phyloP scores from a whole-genome alignment of 2,329 filamentous ascomycete genomes.

The Colletotrichum tropicicola region DNA sequence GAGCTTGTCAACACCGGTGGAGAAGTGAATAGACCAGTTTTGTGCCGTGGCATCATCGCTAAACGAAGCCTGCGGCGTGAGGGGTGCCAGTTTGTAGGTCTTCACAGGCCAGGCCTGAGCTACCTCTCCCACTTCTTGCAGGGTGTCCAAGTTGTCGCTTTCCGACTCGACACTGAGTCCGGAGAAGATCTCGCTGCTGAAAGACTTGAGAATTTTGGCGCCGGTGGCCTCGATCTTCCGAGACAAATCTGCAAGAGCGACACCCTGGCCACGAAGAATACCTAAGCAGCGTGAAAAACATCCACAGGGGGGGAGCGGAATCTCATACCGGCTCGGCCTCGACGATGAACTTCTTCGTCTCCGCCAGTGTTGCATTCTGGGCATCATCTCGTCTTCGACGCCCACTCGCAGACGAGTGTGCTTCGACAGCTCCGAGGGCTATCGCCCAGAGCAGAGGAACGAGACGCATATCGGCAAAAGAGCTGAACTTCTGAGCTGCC shows the following conservation, averaged over 20 bases:
- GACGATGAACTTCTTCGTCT: conserved; percentile 32
- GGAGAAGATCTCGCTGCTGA: conserved; percentile 40
- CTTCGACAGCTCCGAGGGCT: neutral
- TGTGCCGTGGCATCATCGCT: conserved; percentile 32
- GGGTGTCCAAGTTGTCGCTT: conserved; percentile 42
- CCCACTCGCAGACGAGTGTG: neutral
- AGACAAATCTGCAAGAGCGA: conserved; percentile 20
- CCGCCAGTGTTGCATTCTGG: neutral
- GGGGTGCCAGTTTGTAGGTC: conserved; percentile 31
- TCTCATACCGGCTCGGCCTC: conserved; percentile 30
- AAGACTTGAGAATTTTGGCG: conserved; percentile 30
- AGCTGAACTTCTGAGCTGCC: neutral
- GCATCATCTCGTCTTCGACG: neutral
- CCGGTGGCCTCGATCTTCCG: conserved; percentile 28
- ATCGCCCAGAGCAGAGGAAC: neutral
- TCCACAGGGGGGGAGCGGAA: neutral
- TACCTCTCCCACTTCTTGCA: conserved; percentile 32
- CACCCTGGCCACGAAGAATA: conserved; percentile 2
- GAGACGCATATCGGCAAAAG: neutral
- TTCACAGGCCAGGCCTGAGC: conserved; percentile 35
- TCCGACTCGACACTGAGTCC: conserved; percentile 44
- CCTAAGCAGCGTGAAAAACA: fast-evolving
- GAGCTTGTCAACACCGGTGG: conserved; percentile 31
- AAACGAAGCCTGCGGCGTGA: conserved; percentile 19
- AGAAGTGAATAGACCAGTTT: conserved; percentile 41